Base-by-base conservation (phyloP, 116 monocot genomes). In the Zostera marina region DNA sequence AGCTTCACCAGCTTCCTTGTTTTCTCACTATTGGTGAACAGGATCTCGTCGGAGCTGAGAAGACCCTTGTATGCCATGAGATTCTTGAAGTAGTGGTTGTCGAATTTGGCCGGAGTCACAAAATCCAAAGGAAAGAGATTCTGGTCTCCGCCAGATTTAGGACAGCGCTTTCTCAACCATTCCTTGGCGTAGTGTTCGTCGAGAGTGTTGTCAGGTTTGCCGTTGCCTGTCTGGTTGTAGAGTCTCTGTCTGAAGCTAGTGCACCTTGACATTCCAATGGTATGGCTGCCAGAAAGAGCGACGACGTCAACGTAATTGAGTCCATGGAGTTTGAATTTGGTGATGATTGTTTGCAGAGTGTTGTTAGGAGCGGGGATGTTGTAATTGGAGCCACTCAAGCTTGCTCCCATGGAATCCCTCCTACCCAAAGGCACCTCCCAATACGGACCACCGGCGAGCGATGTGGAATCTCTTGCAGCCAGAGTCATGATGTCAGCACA, bases 401-500 rank as follows among this genome's bases (percentile, higher is more conserved):
- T 77, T 20, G 82, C 77, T 14, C 68, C 71, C 48, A 53, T 68
- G 66, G 71, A 22, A 52, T 82, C 82, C 58, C 75, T 74, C 54
- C 82, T 72, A 12, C 82, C 82, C 3, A 77, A 66, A 13, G 53
- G 62, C 44, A 78, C 82, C 9, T 12, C 44, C 68, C 71, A 82
- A 15, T 59, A 63, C 9, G 82, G 74, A 0, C 82, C 82, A 68
- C 78, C 74, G 8, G 78, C 60, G 78, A 59, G 59, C 8, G 22
- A 16, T 0, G 52, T 38, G 9, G 84, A 81, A 47, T 56, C 81
- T 59, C 78, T 62, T 0, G 84, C 89, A 2, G 89, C 78, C 8
- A 89, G 60, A 22, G 81, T 76, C 39, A 89, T 42, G 42, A 84
- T 81, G 51, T 84, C 89, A 0, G 89, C 89, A 41, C 89, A 84